phyloP scores from a whole-genome alignment of 1,284 basidiomycete species.

The Pseudozyma pruni region DNA sequence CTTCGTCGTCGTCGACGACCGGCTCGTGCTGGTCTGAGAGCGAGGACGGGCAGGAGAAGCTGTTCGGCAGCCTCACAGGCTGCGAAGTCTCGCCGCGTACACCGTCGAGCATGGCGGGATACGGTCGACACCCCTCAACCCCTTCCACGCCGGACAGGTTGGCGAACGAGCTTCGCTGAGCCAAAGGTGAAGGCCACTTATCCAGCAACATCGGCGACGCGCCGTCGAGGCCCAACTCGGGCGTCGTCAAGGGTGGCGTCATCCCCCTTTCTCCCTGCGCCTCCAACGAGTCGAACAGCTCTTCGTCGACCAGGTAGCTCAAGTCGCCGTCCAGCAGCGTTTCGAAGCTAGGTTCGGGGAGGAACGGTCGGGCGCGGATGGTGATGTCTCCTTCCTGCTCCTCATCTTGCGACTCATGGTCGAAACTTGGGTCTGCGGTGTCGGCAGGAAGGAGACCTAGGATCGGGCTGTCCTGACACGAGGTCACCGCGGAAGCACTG shows the following conservation, averaged over 20 bases:
- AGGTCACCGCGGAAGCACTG: constrained; percentile 13
- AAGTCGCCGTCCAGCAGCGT: constrained; percentile 21
- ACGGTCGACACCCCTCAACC: constrained; percentile 21
- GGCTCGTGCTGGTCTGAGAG: neutral
- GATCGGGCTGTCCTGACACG: constrained; percentile 18
- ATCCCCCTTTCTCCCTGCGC: constrained; percentile 7
- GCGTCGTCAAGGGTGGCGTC: constrained; percentile 39
- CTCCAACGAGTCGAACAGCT: neutral
- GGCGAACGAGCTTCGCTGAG: neutral
- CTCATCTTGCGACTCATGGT: constrained; percentile 2
- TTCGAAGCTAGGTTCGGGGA: constrained; percentile 1
- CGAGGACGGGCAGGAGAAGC: constrained; percentile 18
- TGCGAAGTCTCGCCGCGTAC: too few relatives aligned
- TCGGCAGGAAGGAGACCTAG: constrained; percentile 6
- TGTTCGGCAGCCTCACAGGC: neutral
- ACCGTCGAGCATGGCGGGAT: too few relatives aligned
- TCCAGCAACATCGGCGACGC: constrained; percentile 22
- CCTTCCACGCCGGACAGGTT: neutral
- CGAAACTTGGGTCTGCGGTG: neutral
- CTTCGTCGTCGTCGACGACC: neutral
- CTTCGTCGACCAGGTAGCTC: constrained; percentile 26
- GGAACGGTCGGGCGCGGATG: neutral
- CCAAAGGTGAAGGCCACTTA: constrained; percentile 21
- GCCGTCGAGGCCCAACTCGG: constrained; percentile 28
- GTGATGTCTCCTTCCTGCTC: constrained; percentile 14